Evolutionary conservation across 2,329 filamentous ascomycete species (phyloP).

Genomic region (Arthrocladium fulminans): DNA sequence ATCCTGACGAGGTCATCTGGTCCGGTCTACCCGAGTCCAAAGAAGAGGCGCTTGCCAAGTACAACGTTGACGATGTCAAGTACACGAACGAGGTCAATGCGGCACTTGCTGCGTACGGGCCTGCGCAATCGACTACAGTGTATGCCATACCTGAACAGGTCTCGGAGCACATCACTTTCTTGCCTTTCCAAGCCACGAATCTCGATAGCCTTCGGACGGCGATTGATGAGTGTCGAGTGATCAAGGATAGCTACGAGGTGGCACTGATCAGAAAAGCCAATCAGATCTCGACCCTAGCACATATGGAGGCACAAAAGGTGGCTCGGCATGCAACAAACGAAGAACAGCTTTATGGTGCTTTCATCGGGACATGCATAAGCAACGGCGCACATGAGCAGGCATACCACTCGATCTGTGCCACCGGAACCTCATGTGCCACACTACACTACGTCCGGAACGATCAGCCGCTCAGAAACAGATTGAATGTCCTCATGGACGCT

Average conservation of each 20-base stretch:
- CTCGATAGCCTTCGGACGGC: constrained; percentile 53
- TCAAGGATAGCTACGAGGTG: constrained; percentile 82
- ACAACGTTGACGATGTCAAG: constrained; percentile 72
- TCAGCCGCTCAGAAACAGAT: constrained; percentile 56
- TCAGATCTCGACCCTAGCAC: constrained; percentile 66
- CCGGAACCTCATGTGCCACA: constrained; percentile 71
- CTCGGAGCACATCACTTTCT: constrained; percentile 61
- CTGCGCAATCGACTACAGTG: constrained; percentile 42
- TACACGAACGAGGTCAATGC: constrained; percentile 66
- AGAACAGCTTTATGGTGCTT: constrained; percentile 71
- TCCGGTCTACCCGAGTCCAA: constrained; percentile 72
- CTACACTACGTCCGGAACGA: constrained; percentile 83
- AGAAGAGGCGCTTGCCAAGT: constrained; percentile 65
- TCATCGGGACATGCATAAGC: constrained; percentile 62
- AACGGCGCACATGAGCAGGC: constrained; percentile 67
- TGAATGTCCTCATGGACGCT: constrained; percentile 76
- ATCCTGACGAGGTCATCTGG: constrained; percentile 89
- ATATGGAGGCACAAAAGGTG: constrained; percentile 60
- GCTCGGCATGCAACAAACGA: constrained; percentile 62
- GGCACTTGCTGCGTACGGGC: constrained; percentile 48
- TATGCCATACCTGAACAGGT: constrained; percentile 75
- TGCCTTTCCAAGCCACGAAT: constrained; percentile 59
- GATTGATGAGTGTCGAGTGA: constrained; percentile 70
- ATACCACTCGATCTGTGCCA: constrained; percentile 81
- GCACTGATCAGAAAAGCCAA: constrained; percentile 73